These are phyloP conservation scores for Nicotiana sylvestris DNA, from an alignment of 257 asterid species.

Conservation along the genomic window DNA sequence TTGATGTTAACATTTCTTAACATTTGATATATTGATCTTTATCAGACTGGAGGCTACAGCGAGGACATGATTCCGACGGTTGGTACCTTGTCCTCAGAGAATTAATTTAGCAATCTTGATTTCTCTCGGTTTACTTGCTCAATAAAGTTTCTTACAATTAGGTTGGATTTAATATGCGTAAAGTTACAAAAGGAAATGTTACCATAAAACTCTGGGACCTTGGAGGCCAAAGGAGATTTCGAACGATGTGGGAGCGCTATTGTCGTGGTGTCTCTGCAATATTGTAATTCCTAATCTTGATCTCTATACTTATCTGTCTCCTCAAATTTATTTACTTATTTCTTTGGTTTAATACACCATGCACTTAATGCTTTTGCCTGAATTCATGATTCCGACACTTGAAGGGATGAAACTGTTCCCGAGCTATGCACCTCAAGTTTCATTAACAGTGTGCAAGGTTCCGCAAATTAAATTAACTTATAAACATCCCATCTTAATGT, in stretches of 20 bases:
- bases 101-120: not conserved
- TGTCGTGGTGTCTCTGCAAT: slow-evolving; percentile 96
- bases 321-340: not conserved
- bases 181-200: slow-evolving; percentile 96
- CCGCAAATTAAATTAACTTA: not conserved
- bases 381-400: not conserved
- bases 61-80: slow-evolving; percentile 98
- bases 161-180: slow-evolving; percentile 98
- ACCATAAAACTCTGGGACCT: slow-evolving; percentile 95
- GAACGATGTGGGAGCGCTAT: slow-evolving; percentile 97
- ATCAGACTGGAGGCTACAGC: slow-evolving; percentile 89
- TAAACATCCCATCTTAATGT: not conserved
- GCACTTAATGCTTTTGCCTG: not conserved
- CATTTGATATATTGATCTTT: slow-evolving; percentile 12
- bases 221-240: slow-evolving; percentile 93
- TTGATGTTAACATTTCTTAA: not conserved
- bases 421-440: not conserved
- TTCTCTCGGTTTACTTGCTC: slow-evolving; percentile 7
- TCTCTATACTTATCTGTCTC: not conserved
- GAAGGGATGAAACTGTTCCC: not conserved
- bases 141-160: slow-evolving; percentile 21
- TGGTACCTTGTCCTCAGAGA: slow-evolving; percentile 28
- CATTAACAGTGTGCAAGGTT: not conserved
- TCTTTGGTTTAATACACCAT: not conserved
- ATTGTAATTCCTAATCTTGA: slow-evolving; percentile 40